These are phyloP conservation scores for Aquanectria penicillioides DNA, from an alignment of 2,329 filamentous ascomycete genomes.

Conservation along the genomic window DNA sequence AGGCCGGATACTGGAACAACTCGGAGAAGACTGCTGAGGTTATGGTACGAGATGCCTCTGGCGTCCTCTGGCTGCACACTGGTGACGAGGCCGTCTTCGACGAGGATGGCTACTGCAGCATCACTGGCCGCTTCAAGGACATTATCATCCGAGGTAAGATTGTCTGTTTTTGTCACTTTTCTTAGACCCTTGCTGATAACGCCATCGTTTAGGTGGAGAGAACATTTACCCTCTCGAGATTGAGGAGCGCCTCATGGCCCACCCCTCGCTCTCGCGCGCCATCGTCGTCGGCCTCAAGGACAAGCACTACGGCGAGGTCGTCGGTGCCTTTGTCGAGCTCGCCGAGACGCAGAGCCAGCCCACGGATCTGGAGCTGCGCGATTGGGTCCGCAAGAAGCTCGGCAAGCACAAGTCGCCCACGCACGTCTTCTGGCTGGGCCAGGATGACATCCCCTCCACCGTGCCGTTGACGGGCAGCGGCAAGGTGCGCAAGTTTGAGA, in stretches of 20 bases:
- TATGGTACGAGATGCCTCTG: conserved; percentile 63
- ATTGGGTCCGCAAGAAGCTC: conserved; percentile 70
- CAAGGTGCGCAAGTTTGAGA: conserved; percentile 75
- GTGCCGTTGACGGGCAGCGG: conserved; percentile 77
- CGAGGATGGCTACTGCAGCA: conserved; percentile 74
- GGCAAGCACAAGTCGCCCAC: conserved; percentile 76
- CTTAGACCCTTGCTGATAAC: conserved; percentile 32
- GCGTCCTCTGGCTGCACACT: conserved; percentile 71
- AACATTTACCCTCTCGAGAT: conserved; percentile 81
- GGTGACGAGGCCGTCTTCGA: conserved; percentile 78
- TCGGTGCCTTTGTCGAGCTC: conserved; percentile 69
- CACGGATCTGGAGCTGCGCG: conserved; percentile 63
- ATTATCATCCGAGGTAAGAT: conserved; percentile 76
- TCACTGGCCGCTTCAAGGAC: conserved; percentile 82
- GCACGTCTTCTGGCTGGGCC: conserved; percentile 81
- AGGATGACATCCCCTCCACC: conserved; percentile 62
- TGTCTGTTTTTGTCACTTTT: not conserved
- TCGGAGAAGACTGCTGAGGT: conserved; percentile 75
- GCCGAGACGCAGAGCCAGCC: conserved; percentile 52
- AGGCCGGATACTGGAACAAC: conserved; percentile 75
- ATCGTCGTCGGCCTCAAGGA: conserved; percentile 77
- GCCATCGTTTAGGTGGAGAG: conserved; percentile 66
- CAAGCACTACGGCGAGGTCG: conserved; percentile 78
- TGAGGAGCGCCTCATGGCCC: conserved; percentile 75
- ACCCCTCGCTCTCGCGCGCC: conserved; percentile 70